Percentiles rank a stretch among this genome's conserved stretches.
phyloP scores from a whole-genome alignment of 2,329 filamentous ascomycete genomes.

The Daldinia sp. region DNA sequence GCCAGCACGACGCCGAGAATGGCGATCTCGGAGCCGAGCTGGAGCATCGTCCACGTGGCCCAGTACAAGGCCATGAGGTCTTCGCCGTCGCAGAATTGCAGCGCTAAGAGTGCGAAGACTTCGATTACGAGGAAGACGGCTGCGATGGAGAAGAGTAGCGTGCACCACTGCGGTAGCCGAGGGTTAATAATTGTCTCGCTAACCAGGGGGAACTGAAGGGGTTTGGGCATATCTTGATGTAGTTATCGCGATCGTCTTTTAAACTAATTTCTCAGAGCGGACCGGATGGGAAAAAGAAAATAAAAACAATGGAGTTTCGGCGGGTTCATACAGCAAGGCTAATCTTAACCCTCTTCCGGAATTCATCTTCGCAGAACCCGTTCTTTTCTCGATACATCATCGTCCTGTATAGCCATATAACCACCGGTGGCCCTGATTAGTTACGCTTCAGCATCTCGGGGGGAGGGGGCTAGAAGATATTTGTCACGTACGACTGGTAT shows the following conservation, averaged over 20 bases:
- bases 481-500: slow-evolving; percentile 51
- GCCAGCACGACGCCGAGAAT: slow-evolving; percentile 68
- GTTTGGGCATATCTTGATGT: slow-evolving; percentile 2
- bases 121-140: slow-evolving; percentile 65
- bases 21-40: slow-evolving; percentile 69
- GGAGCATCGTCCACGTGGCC: slow-evolving; percentile 71
- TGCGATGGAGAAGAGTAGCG: slow-evolving; percentile 60
- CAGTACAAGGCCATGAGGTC: slow-evolving; percentile 71
- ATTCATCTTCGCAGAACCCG: slow-evolving; percentile 51
- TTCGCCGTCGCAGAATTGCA: slow-evolving; percentile 71
- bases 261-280: neutral
- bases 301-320: neutral
- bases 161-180: slow-evolving; percentile 50
- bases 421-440: neutral
- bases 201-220: neutral
- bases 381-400: slow-evolving; percentile 55
- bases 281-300: neutral
- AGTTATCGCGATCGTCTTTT: neutral
- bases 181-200: neutral
- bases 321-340: slow-evolving; percentile 54
- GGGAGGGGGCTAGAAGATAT: neutral
- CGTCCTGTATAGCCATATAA: slow-evolving; percentile 42
- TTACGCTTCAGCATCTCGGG: neutral
- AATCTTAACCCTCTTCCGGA: slow-evolving; percentile 53
- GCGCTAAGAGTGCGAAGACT: slow-evolving; percentile 64